Base-by-base conservation (phyloP, 805 yeast genomes). In the Wickerhamiella slavikovae region DNA sequence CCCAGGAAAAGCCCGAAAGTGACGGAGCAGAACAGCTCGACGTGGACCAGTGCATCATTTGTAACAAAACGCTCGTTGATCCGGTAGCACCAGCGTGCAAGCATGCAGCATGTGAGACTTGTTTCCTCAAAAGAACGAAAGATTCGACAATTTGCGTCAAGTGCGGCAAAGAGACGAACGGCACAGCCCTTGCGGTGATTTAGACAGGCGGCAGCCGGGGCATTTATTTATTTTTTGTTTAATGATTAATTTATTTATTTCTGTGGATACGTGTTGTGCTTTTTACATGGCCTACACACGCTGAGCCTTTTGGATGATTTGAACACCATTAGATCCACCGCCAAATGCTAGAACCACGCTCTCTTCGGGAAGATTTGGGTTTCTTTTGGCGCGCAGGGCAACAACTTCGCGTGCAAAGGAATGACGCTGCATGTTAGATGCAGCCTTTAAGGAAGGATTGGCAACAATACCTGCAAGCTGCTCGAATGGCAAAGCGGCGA, bases 71-170 rank as follows among this genome's bases (percentile, higher is more conserved):
- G 33, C 73, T 69, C 43, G 56, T 51, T 26, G 35, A 36, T 9
- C 80, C 83, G 0, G 58, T 76, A 2, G 61, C 55, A 31, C 69
- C 82, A 0, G 44, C 42, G 9, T 76, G 89, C 45, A 55, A 55
- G 4, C 89, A 76, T 45, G 53, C 64, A 30, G 76, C 64, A 42
- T 76, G 89, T 42, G 66, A 65, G 36, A 33, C 32, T 3, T 76
- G 89, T 43, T 73, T 70, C 44, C 42, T 71, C 38, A 41, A 45
- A 2, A 45, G 68, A 27, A 58, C 54, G 37, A 59, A 61, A 36
- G 52, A 43, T 30, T 54, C 47, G 27, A 52, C 60, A 22, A 53
- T 45, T 3, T 76, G 89, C 43, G 51, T 52, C 23, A 58, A 70
- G 3, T 76, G 89, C 44, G 63, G 61, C 3, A 48, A 55, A 25